Evolutionary conservation across 257 asterid genomes (phyloP), one percentile per base, ranked within the genome.

Genomic region (Lantana camara): DNA sequence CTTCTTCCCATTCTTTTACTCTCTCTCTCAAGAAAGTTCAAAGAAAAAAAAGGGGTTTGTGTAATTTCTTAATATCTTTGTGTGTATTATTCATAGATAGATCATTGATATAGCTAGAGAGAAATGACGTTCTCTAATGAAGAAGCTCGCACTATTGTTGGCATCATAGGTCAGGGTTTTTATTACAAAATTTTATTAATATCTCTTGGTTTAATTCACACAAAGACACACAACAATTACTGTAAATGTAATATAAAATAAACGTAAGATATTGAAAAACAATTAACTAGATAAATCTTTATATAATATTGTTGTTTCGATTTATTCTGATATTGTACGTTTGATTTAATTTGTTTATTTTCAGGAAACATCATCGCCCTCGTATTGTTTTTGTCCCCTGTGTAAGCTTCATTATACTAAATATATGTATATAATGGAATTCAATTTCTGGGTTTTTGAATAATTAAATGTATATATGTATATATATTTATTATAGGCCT

Each of bases 331-430:
- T 9, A 35, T 37, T 29, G 44, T n/a, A n/a, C n/a, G n/a, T n/a
- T n/a, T 2, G 30, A 20, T 20, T 29, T 58, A 1, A 21, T 57
- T 60, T 67, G 20, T 72, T 55, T 17, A 11, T 17, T 79, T 77
- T 19, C 95, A 91, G 96, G 98, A 60, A 91, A 91, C 76, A 41
- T 80, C 71, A 84, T 78, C 63, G 75, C 98, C 4, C 77, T 88
- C 61, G 23, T 73, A 64, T 38, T 91, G 80, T 91, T 91, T 59
- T 52, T 84, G 69, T 91, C 98, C 12, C 96, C 98, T 0, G 56
- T 69, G 98, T 88, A 83, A 84, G 96, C 70, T 70, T 50, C 57
- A 30, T 44, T 55, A 24, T 63, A 20, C 2, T 7, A 35, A 35
- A 4, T 35, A 4, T 35, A 35, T 35, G 9, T 9, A 35, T 3